phyloP scores from a whole-genome alignment of 2,329 filamentous ascomycete species.

The Hypomyces rosellus region DNA sequence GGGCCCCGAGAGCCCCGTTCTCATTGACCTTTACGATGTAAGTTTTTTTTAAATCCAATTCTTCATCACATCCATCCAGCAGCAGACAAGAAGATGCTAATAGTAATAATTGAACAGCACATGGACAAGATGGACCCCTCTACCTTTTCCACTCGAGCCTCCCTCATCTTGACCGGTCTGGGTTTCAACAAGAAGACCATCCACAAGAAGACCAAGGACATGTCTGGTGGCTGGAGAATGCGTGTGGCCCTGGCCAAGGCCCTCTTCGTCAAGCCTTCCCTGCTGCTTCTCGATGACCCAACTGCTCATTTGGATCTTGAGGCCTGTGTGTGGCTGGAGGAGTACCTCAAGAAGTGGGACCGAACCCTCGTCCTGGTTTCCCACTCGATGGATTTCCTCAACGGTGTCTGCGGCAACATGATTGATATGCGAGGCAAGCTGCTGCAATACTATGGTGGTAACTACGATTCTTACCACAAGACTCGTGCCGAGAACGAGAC shows the following conservation, averaged over 20 bases:
- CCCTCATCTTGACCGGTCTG: slow-evolving; percentile 94
- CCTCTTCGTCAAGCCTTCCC: slow-evolving; percentile 94
- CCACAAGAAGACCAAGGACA: slow-evolving; percentile 99
- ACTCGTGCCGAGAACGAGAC: slow-evolving; percentile 88
- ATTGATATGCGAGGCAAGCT: slow-evolving; percentile 91
- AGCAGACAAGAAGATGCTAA: background rate
- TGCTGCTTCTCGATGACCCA: slow-evolving; percentile 94
- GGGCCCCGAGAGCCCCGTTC: slow-evolving; percentile 80
- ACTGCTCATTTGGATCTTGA: slow-evolving; percentile 99
- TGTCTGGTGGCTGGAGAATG: slow-evolving; percentile 99
- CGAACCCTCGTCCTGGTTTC: slow-evolving; percentile 94
- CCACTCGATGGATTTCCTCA: slow-evolving; percentile 97
- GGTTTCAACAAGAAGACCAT: slow-evolving; percentile 99
- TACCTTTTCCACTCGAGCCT: slow-evolving; percentile 92
- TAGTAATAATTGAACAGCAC: slow-evolving; percentile 51
- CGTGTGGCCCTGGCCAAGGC: slow-evolving; percentile 96
- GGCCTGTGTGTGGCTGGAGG: slow-evolving; percentile 98
- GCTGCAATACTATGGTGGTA: slow-evolving; percentile 97
- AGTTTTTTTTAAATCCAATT: slow-evolving; percentile 29
- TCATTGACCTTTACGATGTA: slow-evolving; percentile 95
- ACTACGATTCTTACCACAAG: slow-evolving; percentile 98
- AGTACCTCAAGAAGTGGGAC: slow-evolving; percentile 99
- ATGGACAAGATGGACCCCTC: slow-evolving; percentile 99
- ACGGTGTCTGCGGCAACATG: slow-evolving; percentile 98
- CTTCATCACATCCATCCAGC: slow-evolving; percentile 14